Evolutionary conservation across 2,329 filamentous ascomycete species (phyloP), one percentile per base, ranked within the genome.

Genomic region (Knufia fluminis): DNA sequence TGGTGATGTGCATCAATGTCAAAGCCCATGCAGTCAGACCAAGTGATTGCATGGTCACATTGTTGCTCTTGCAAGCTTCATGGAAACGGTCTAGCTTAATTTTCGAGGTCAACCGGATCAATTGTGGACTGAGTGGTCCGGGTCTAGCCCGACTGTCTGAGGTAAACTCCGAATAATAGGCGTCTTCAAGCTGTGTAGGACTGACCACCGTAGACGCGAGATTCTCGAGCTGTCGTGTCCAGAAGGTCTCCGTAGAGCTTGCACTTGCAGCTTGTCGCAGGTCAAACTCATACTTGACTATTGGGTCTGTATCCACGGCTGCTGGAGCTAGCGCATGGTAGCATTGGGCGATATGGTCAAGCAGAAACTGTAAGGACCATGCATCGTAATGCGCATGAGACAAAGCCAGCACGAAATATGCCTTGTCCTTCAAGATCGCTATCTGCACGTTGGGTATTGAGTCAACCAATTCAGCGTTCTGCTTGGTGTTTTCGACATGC

Each of bases 321-420:
- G 38, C 9, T 17, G 24, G 10, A 33, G n/a, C 10, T 2, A 6
- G 8, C 22, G 16, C 16, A 24, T 33, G 8, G 22, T 49, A 94
- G 1, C 82, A 79, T n/a, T 66, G 70, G 14, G 73, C 65, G 1
- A 95, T 75, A 59, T 92, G 81, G 38, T 75, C 70, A 58, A 92
- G 87, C 1, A 96, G 66, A 14, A 94, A 68, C 2, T 73, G 71
- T 10, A 96, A 74, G 2, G 89, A 94, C 78, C 83, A 89, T 0
- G 90, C 90, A 61, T 96, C 90, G 57, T 96, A 96, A 17, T 95
- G 72, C 1, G 89, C 87, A 65, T 96, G 90, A 0, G 89, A 77
- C 33, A 95, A 80, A 0, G 87, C 90, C 1, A 96, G 63, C 3
- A 78, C 51, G n/a, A 80, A 59, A 50, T 74, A 75, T 2, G 48